Evolutionary conservation across 2,329 filamentous ascomycete species (phyloP), one percentile per base, ranked within the genome.

Genomic region (Fusarium virguliforme): DNA sequence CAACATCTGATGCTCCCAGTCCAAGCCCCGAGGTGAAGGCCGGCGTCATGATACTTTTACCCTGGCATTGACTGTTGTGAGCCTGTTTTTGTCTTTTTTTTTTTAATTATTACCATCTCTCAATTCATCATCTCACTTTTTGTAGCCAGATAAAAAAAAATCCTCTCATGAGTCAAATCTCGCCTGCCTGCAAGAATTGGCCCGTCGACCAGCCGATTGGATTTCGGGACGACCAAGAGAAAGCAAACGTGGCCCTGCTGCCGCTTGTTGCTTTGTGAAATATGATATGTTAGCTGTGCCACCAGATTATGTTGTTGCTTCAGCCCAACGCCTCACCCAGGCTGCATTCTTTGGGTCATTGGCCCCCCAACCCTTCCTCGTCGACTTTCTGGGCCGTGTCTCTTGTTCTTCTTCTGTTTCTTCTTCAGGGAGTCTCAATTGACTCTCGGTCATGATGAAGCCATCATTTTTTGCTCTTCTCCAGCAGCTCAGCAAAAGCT

Each of bases 1-100:
- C 57, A 67, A 76, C 71, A 76, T 73, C 72, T 68, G 74, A 75
- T 76, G 65, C 69, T 66, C 35, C n/a, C n/a, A n/a, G n/a, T n/a
- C n/a, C n/a, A n/a, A 59, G 65, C n/a, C 55, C 70, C 26, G 56
- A 48, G 35, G 57, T 62, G 57, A 61, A 65, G 32, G 48, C 60
- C 53, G 60, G 72, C 74, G 70, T 75, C 72, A 75, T 72, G 74
- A 75, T 72, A 76, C 72, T 73, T 73, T 71, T 65, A 40, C 57
- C 67, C 60, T 71, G 64, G 70, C 70, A 43, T 66, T 57, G 48
- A 59, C 61, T 65, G 54, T n/a, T 43, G 57, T 48, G 64, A 74
- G 53, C 64, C 61, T 59, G 62, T 64, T 74, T 54, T 70, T 60
- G n/a, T 38, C 64, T 55, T 26, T 51, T 38, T 50, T 57, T 61